Evolutionary conservation across 1,284 basidiomycete genomes (phyloP).

Genomic region (Rhodotorula sp.): DNA sequence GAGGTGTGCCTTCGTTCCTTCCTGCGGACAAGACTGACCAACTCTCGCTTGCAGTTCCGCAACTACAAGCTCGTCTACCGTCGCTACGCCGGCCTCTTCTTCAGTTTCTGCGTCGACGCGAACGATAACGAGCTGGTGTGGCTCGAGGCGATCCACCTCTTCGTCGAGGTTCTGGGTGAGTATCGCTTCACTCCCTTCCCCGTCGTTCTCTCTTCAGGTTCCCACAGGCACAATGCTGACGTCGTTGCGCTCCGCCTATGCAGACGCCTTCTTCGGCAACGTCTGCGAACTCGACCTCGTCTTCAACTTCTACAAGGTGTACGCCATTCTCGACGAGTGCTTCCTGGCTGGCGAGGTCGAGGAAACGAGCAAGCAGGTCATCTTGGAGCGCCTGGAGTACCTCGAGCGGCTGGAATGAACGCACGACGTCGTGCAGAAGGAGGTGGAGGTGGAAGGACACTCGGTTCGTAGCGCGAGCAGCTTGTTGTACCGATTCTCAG

Average conservation of each 20-base stretch:
- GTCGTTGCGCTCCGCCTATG: too few relatives aligned
- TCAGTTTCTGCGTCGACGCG: conserved; percentile 94
- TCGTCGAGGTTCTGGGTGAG: conserved; percentile 95
- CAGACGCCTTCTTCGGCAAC: conserved; percentile 93
- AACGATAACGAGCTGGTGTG: conserved; percentile 98
- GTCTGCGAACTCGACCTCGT: conserved; percentile 96
- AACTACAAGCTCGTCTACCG: conserved; percentile 94
- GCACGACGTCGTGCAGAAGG: too few relatives aligned
- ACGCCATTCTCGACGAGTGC: conserved; percentile 95
- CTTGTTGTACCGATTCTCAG: too few relatives aligned
- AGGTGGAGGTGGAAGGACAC: too few relatives aligned
- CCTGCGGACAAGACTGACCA: neutral
- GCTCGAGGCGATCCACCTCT: conserved; percentile 94
- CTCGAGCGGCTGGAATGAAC: conserved; percentile 81
- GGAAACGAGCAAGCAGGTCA: conserved; percentile 95
- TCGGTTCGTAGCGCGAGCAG: too few relatives aligned
- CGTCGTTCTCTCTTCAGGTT: neutral
- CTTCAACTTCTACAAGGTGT: conserved; percentile 99
- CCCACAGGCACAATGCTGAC: neutral
- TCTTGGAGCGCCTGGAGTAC: conserved; percentile 81
- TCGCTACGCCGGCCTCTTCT: conserved; percentile 95
- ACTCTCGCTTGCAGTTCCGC: conserved; percentile 71
- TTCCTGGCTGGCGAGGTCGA: conserved; percentile 99
- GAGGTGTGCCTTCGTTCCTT: neutral
- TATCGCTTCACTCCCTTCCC: conserved; percentile 27